Evolutionary conservation across 1,139 yeast genomes (phyloP), one percentile per base, ranked within the genome.

Genomic region (Candida dubliniensis): DNA sequence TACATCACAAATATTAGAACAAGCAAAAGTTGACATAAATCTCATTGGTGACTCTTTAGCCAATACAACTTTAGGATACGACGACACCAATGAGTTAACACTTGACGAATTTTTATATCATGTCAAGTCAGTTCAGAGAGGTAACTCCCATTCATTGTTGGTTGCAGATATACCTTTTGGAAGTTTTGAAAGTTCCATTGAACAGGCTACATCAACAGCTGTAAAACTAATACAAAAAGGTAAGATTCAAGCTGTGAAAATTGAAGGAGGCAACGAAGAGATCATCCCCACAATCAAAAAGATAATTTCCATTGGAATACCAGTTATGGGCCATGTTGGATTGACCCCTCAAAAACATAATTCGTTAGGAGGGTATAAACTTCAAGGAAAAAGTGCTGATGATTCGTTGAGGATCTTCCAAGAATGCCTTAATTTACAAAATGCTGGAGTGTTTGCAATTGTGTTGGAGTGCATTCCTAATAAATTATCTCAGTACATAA

Each of bases 91-190:
- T 49, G 87, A 86, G 57, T 66, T 90, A 34, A 75, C 82, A 2
- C 76, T 87, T 40, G 88, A 87, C n/a, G 93, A 86, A 55, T 87
- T 89, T 69, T 63, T 85, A 38, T 86, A 81, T 58, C 91, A 89
- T 55, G 83, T 86, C 27, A 72, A 77, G 46, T 84, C 96, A 0
- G 96, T 89, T 1, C 64, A 81, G 27, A 70, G 97, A 37, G 96
- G 95, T 0, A 79, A 81, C 35, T 62, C 73, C 9, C 60, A 75
- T 13, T 82, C 95, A 31, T 79, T 88, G 51, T 56, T 90, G 12
- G 75, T 91, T n/a, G 95, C 88, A 0, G 99, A 93, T 62, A 65
- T 93, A 58, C 96, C 98, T 1, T 91, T 86, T 66, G 98, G 98
- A 0, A 70, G 87, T 0, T 90, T 82, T 59, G 98, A 93, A 61